Base-by-base conservation (phyloP, 2,329 filamentous ascomycete genomes). In the Fusarium euwallaceae region DNA sequence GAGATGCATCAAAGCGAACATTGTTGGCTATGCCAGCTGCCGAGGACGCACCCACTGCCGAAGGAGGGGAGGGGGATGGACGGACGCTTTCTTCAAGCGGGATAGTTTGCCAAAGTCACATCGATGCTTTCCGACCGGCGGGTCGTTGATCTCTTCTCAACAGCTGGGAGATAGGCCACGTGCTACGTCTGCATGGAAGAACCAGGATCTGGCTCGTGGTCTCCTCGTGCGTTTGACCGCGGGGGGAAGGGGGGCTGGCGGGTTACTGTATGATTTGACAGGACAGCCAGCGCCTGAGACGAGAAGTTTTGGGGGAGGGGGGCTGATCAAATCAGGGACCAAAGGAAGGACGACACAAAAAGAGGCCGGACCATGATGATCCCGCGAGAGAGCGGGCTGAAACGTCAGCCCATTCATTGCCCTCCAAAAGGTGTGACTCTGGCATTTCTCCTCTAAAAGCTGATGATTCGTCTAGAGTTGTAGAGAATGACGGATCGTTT, bases 381-480 rank as follows among this genome's bases (percentile, higher is more conserved):
- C 62, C 67, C 67, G 37, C 66, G 66, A 45, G n/a, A 53, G 24
- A 53, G 61, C 70, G 61, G 74, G 74, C 77, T 78, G 77, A 79
- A 78, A 77, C 68, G 53, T 78, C 67, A 78, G 77, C 73, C 71
- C 62, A 69, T 61, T 36, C 62, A 69, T 61, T 36, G 20, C 12
- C 11, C 11, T 17, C n/a, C 66, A 55, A 36, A 41, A 45, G 29
- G 53, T 53, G 48, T 53, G 45, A 51, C 45, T 51, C 45, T 51
- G 45, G 45, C 20, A 48, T 14, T 48, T 24, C 14, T 6, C 12
- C 16, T 20, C 27, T 2, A 29, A 17, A 11, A 22, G 48, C 48
- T 53, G 48, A 29, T 29, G 48, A 53, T 53, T 53, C 48, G 48
- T 53, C 48, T 20, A 32, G 48, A 32, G 48, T 29, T 53, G 24